Evolutionary conservation across 2,329 filamentous ascomycete genomes (phyloP).

Genomic region (Aspergillus transmontanensis): DNA sequence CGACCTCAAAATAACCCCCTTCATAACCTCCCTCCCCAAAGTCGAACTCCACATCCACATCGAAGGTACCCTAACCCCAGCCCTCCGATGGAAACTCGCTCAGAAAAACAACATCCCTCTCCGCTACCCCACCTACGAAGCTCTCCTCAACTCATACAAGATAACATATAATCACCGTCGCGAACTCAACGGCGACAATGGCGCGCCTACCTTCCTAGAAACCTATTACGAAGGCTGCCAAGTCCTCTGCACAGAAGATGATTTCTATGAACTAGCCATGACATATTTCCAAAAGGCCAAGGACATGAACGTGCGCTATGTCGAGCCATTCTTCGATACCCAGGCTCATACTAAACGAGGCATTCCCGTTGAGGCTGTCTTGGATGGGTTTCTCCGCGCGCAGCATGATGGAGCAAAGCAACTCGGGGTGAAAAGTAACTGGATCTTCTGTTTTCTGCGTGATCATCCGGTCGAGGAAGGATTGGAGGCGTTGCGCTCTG

Average conservation of each 20-base stretch:
- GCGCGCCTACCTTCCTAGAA: neutral
- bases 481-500: neutral
- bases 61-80: neutral
- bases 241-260: neutral
- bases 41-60: neutral
- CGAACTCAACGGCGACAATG: neutral
- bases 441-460: neutral
- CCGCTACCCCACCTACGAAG: neutral
- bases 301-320: neutral
- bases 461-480: neutral
- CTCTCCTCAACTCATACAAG: neutral
- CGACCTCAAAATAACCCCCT: neutral
- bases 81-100: neutral
- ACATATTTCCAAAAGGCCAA: neutral
- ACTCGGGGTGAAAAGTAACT: neutral
- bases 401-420: neutral
- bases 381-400: neutral
- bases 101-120: neutral
- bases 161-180: neutral
- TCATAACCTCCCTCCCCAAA: neutral
- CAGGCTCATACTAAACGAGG: neutral
- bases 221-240: neutral
- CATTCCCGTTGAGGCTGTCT: neutral
- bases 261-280: neutral
- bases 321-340: neutral